phyloP scores from a whole-genome alignment of 805 yeast genomes.

The Candida qinlingensis region DNA sequence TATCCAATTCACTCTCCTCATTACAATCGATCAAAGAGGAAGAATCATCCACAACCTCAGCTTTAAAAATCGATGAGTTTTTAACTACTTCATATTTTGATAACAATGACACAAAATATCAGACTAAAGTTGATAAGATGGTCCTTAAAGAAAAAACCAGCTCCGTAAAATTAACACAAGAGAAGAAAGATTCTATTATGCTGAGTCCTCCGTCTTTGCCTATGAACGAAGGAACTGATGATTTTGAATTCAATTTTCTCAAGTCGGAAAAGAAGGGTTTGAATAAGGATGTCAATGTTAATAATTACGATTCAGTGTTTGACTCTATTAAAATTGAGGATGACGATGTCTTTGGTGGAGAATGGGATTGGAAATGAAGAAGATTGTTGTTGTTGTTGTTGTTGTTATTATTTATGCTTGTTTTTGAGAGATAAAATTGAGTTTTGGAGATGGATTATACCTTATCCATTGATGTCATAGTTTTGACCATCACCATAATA shows the following conservation, averaged over 20 bases:
- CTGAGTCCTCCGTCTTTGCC: slow-evolving; percentile 8
- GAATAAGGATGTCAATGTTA: slow-evolving; percentile 2
- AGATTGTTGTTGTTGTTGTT: background rate
- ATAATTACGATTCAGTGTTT: slow-evolving; percentile 15
- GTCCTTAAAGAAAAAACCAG: background rate
- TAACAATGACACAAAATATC: slow-evolving; percentile 1
- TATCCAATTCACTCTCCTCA: slow-evolving; percentile 10
- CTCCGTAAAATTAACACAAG: too few species aligned
- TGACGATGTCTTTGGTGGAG: slow-evolving; percentile 10
- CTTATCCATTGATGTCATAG: too few species aligned
- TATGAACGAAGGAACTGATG: slow-evolving; percentile 8
- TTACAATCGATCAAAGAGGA: slow-evolving; percentile 22
- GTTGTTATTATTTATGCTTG: background rate
- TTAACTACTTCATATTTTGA: slow-evolving; percentile 22
- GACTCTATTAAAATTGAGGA: slow-evolving; percentile 8
- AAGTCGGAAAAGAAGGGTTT: slow-evolving; percentile 14
- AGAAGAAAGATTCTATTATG: background rate
- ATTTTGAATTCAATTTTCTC: slow-evolving; percentile 22
- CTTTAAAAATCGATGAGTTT: slow-evolving; percentile 22
- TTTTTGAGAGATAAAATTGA: too few species aligned
- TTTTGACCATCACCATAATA: too few species aligned
- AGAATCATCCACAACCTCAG: slow-evolving; percentile 2
- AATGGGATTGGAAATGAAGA: slow-evolving; percentile 19
- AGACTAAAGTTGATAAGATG: slow-evolving; percentile 2
- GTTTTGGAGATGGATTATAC: too few species aligned